Percentiles rank a stretch among this genome's conserved stretches.
Evolutionary conservation across 2,329 filamentous ascomycete species (phyloP).

Genomic region (Alternaria incomplexa): DNA sequence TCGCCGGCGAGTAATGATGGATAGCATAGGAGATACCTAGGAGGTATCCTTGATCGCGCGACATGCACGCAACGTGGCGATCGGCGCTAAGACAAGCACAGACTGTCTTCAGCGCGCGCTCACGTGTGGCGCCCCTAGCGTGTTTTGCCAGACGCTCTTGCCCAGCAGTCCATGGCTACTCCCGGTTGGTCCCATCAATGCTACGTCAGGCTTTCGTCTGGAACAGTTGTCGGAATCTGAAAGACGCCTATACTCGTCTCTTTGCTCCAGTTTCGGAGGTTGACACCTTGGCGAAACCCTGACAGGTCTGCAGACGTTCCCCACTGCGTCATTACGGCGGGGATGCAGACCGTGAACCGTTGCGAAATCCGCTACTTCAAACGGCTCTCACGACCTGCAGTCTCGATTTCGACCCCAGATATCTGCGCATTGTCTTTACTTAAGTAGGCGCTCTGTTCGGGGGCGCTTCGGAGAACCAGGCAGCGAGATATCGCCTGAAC

Average conservation of each 20-base stretch:
- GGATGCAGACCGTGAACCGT: background rate
- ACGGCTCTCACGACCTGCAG: background rate
- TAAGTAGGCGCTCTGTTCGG: background rate
- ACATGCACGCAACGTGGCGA: background rate
- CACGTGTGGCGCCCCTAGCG: conserved; percentile 6
- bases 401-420: background rate
- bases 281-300: conserved; percentile 4
- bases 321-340: background rate
- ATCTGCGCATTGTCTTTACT: background rate
- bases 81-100: conserved; percentile 3
- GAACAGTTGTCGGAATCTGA: background rate
- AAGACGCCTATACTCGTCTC: background rate
- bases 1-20: background rate
- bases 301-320: background rate
- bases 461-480: background rate
- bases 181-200: background rate
- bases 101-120: conserved; percentile 3
- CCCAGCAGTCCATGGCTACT: background rate
- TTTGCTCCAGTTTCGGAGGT: background rate
- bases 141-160: background rate
- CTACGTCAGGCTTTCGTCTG: background rate
- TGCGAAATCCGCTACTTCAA: background rate
- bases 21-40: background rate
- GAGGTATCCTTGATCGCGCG: background rate
- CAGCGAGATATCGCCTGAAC: background rate